Evolutionary conservation across 2,329 filamentous ascomycete species (phyloP).

Genomic region (Botrytis medusae): DNA sequence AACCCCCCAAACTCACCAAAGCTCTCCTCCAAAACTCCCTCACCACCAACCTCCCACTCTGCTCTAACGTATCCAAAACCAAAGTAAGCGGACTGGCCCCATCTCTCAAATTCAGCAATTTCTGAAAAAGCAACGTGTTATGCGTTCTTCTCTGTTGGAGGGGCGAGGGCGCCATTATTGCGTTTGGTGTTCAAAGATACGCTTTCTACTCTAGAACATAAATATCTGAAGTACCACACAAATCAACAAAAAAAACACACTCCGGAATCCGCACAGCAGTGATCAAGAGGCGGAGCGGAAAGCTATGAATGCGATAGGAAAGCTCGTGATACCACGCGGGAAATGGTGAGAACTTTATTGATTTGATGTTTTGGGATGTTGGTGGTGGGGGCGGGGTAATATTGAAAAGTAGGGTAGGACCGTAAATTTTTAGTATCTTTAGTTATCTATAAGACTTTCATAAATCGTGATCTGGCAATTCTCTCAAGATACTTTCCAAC

Average conservation of each 20-base stretch:
- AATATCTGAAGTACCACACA: too few species aligned
- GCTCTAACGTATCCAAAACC: constrained; percentile 80
- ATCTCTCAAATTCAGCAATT: constrained; percentile 75
- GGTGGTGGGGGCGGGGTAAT: not conserved
- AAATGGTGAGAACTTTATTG: not conserved
- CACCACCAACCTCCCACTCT: constrained; percentile 69
- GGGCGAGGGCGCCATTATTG: constrained; percentile 54
- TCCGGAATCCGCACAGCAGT: too few species aligned
- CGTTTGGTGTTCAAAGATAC: too few species aligned
- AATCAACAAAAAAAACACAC: too few species aligned
- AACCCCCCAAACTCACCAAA: constrained; percentile 59
- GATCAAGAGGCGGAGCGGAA: not conserved
- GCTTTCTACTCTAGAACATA: too few species aligned
- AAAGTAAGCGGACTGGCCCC: constrained; percentile 83
- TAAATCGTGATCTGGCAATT: not conserved
- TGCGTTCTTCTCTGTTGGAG: constrained; percentile 74
- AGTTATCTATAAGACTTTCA: too few species aligned
- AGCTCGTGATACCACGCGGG: not conserved
- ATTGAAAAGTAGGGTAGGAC: not conserved
- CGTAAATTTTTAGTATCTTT: too few species aligned
- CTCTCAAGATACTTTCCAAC: not conserved
- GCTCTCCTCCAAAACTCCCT: constrained; percentile 74
- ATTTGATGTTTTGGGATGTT: not conserved
- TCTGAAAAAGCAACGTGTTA: constrained; percentile 79
- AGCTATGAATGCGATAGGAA: not conserved